These are phyloP conservation scores for Clonostachys solani DNA, from an alignment of 2,329 filamentous ascomycete genomes.

Conservation along the genomic window DNA sequence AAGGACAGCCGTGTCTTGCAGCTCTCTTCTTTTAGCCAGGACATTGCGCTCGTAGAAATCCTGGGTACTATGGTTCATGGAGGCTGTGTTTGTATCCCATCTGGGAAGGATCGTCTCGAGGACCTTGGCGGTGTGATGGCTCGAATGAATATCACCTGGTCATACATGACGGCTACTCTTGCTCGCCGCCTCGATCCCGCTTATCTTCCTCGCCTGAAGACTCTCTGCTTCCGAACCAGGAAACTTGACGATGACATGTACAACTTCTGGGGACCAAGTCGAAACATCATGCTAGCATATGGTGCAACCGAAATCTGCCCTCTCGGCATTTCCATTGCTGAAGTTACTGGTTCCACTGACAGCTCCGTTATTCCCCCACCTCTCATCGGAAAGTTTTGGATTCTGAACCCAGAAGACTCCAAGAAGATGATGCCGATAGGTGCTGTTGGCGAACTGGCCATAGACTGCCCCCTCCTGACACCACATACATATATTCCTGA, in stretches of 20 bases:
- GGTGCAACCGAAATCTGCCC: constrained; percentile 47
- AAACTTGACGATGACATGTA: constrained; percentile 46
- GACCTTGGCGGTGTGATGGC: constrained; percentile 45
- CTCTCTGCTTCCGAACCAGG: constrained; percentile 41
- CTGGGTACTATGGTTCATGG: constrained; percentile 49
- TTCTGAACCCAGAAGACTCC: constrained; percentile 47
- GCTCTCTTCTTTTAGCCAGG: constrained; percentile 49
- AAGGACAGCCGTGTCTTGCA: constrained; percentile 50
- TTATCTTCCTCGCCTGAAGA: constrained; percentile 28
- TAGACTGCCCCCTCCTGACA: constrained; percentile 42
- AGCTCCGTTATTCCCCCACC: constrained; percentile 40
- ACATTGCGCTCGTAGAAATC: constrained; percentile 46
- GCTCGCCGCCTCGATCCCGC: constrained; percentile 36
- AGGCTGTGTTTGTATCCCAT: constrained; percentile 56
- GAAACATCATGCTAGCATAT: constrained; percentile 44
- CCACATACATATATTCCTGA: constrained; percentile 27
- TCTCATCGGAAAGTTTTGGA: constrained; percentile 44
- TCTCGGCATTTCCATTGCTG: constrained; percentile 42
- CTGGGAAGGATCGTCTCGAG: constrained; percentile 40
- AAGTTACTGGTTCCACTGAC: constrained; percentile 28
- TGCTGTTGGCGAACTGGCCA: constrained; percentile 52
- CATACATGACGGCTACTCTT: constrained; percentile 56
- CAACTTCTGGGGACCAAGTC: constrained; percentile 37
- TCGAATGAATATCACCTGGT: constrained; percentile 45
- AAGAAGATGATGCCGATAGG: constrained; percentile 48